Conservation (phyloP, 2,329 filamentous ascomycete genomes). For the Didymella segeticola region DNA sequence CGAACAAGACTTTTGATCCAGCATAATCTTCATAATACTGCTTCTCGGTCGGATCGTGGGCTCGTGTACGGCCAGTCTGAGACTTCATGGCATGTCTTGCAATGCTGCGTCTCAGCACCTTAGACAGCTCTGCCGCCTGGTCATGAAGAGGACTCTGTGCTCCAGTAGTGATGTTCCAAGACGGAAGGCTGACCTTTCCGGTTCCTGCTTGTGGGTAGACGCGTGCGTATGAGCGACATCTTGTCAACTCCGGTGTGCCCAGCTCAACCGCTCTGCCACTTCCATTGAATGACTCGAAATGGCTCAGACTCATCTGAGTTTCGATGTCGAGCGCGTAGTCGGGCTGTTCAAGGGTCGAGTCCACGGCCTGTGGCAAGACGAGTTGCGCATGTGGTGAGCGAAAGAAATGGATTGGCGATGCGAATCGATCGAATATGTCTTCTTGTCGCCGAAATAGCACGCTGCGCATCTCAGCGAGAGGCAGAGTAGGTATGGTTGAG, state of each 20-base stretch:
- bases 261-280: slow-evolving; percentile 10
- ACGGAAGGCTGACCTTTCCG: slow-evolving; percentile 48
- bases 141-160: slow-evolving; percentile 47
- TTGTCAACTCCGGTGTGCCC: slow-evolving; percentile 30
- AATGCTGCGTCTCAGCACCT: slow-evolving; percentile 50
- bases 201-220: slow-evolving; percentile 52
- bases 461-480: slow-evolving; percentile 44
- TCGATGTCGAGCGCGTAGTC: slow-evolving; percentile 40
- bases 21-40: slow-evolving; percentile 37
- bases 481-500: slow-evolving; percentile 32
- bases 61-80: slow-evolving; percentile 30
- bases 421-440: slow-evolving; percentile 58
- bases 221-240: slow-evolving; percentile 46
- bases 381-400: slow-evolving; percentile 51
- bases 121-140: slow-evolving; percentile 52
- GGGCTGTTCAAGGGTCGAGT: slow-evolving; percentile 32
- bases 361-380: slow-evolving; percentile 32
- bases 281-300: slow-evolving; percentile 34
- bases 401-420: slow-evolving; percentile 59
- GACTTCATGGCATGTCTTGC: slow-evolving; percentile 40
- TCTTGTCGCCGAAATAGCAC: slow-evolving; percentile 52
- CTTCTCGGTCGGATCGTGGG: slow-evolving; percentile 37
- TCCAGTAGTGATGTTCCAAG: slow-evolving; percentile 51
- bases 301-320: slow-evolving; percentile 36
- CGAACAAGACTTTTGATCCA: slow-evolving; percentile 26